Conservation (phyloP, 371 early-diverging fungal species). For the Actinomortierella wolfii region DNA sequence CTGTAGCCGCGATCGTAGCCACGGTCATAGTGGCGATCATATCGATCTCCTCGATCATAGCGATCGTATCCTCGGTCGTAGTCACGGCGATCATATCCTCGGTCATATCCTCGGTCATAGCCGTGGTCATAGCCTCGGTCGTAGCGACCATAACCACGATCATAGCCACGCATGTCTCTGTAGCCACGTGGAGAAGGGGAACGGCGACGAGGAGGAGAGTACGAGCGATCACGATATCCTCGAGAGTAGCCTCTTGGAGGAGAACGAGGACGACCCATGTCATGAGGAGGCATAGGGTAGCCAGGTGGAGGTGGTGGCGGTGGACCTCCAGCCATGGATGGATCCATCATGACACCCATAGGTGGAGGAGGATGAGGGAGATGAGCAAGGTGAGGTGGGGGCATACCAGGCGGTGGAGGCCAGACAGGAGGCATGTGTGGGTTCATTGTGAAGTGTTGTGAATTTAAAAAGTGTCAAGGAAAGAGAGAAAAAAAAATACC, state of each 20-base stretch:
- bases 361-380: not conserved
- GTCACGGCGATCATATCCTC: slow-evolving; percentile 41
- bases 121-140: slow-evolving; percentile 14
- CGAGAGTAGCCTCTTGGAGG: slow-evolving; percentile 39
- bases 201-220: slow-evolving; percentile 57
- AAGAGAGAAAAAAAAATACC: not conserved
- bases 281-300: slow-evolving; percentile 23
- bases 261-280: slow-evolving; percentile 22
- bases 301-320: slow-evolving; percentile 30
- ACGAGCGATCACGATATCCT: slow-evolving; percentile 53
- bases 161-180: slow-evolving; percentile 47
- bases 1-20: slow-evolving; percentile 48
- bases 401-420: not conserved
- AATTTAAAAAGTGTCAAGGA: too few relatives aligned
- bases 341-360: not conserved
- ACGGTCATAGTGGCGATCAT: slow-evolving; percentile 34
- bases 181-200: slow-evolving; percentile 51
- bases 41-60: slow-evolving; percentile 43
- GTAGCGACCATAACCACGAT: slow-evolving; percentile 26
- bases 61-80: slow-evolving; percentile 48
- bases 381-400: slow-evolving; percentile 2
- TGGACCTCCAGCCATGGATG: slow-evolving; percentile 3
- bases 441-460: slow-evolving; percentile 13
- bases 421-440: slow-evolving; percentile 24
- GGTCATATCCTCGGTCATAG: slow-evolving; percentile 21